Conservation (phyloP, 805 yeast genomes). For the Spencermartinsiella europaea region DNA sequence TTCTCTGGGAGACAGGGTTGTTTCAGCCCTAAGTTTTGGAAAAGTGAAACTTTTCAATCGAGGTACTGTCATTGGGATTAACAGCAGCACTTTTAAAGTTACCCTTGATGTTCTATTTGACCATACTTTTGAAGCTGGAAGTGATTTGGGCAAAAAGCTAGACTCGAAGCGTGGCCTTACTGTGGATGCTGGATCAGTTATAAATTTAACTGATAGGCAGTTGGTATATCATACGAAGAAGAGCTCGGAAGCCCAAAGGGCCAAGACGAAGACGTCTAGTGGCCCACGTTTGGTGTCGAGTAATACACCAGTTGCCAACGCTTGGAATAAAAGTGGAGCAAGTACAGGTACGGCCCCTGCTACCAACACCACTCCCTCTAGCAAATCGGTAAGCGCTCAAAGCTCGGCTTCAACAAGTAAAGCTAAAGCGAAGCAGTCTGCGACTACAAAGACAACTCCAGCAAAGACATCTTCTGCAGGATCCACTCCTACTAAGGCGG, state of each 20-base stretch:
- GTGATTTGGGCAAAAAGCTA: slow-evolving; percentile 71
- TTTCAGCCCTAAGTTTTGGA: slow-evolving; percentile 79
- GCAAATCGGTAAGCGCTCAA: no score
- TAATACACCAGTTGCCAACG: slow-evolving; percentile 5
- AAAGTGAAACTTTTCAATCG: slow-evolving; percentile 81
- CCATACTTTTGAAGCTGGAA: slow-evolving; percentile 74
- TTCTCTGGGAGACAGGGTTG: slow-evolving; percentile 82
- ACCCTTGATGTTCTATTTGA: slow-evolving; percentile 82
- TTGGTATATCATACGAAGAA: slow-evolving; percentile 63
- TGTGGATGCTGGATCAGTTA: slow-evolving; percentile 72
- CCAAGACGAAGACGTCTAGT: neutral
- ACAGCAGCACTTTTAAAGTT: slow-evolving; percentile 47
- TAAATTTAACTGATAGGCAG: slow-evolving; percentile 72
- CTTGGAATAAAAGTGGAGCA: neutral
- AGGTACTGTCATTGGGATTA: slow-evolving; percentile 82
- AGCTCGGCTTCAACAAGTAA: no score
- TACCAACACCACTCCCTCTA: neutral
- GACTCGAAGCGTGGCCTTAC: slow-evolving; percentile 75
- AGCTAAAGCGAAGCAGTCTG: slow-evolving; percentile 8
- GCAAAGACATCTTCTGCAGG: neutral
- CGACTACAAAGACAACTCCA: slow-evolving; percentile 5
- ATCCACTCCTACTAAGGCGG: slow-evolving; percentile 5
- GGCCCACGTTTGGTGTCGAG: neutral
- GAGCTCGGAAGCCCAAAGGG: slow-evolving; percentile 39
- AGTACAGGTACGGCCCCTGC: slow-evolving; percentile 7